Percentiles rank a stretch among this genome's conserved stretches.
Conservation (phyloP, 768 basidiomycete species). For the Trametes meyenii region DNA sequence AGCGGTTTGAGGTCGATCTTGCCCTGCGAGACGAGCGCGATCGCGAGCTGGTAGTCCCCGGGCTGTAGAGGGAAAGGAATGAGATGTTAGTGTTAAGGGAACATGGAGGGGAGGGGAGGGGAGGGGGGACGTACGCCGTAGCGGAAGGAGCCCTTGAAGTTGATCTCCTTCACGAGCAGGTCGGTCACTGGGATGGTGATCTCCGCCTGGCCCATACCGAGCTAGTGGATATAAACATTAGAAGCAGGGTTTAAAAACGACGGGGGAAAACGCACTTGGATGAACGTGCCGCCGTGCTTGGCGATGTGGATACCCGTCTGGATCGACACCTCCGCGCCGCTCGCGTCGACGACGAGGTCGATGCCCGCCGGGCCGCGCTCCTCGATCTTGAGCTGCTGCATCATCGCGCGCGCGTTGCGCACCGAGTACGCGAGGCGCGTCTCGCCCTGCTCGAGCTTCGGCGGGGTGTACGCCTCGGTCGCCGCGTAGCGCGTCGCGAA, state of each 20-base stretch:
- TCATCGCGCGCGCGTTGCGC: conserved; percentile 71
- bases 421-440: conserved; percentile 68
- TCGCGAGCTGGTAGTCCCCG: conserved; percentile 84
- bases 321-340: conserved; percentile 90
- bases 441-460: conserved; percentile 63
- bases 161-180: conserved; percentile 77
- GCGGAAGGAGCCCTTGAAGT: conserved; percentile 90
- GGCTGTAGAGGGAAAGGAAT: conserved; percentile 45
- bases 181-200: conserved; percentile 72
- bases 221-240: conserved; percentile 43
- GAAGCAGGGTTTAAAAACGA: background rate
- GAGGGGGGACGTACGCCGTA: conserved; percentile 59
- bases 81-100: background rate
- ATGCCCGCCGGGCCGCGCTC: conserved; percentile 72
- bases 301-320: conserved; percentile 81
- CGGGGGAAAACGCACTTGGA: conserved; percentile 50
- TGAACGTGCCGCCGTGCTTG: conserved; percentile 73
- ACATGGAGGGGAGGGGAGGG: background rate
- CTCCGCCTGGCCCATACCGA: conserved; percentile 85
- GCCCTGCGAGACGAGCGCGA: conserved; percentile 80
- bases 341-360: conserved; percentile 90
- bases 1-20: conserved; percentile 86
- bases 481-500: conserved; percentile 89
- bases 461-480: conserved; percentile 72
- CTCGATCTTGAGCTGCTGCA: conserved; percentile 61